A percentile compares a stretch with the other conserved stretches of the same genome.
These are phyloP conservation scores for Gymnopilus junonius DNA, from an alignment of 768 basidiomycete genomes.

Conservation along the genomic window DNA sequence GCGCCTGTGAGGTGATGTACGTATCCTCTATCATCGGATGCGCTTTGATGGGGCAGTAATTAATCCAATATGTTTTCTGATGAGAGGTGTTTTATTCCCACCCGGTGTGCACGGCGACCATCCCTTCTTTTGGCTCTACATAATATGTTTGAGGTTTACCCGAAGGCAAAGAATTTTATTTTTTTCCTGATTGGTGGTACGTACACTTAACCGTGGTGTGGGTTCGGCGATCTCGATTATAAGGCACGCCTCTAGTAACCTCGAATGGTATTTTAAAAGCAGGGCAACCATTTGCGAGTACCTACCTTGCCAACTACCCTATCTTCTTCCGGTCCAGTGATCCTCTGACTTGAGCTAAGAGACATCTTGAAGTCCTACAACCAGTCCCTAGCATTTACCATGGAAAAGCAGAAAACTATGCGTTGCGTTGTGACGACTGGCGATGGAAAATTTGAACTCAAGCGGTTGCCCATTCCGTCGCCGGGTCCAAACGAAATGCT, in stretches of 20 bases:
- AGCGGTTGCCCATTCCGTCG: slow-evolving; percentile 14
- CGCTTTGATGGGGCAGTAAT: no score
- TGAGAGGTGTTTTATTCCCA: no score
- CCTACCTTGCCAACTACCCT: neutral
- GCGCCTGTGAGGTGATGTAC: no score
- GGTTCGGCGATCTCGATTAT: neutral
- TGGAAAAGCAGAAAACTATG: slow-evolving; percentile 18
- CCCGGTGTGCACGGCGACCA: neutral
- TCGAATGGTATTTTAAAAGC: slow-evolving; percentile 7
- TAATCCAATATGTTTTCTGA: no score
- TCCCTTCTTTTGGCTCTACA: neutral
- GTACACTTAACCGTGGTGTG: neutral
- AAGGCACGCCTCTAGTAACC: neutral
- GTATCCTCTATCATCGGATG: no score
- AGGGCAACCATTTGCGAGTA: neutral
- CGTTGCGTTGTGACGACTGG: slow-evolving; percentile 25
- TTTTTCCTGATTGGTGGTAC: neutral
- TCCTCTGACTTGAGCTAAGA: neutral
- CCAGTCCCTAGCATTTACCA: neutral
- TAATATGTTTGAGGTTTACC: neutral
- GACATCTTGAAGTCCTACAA: neutral
- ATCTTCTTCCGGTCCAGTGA: neutral
- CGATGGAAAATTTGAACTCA: slow-evolving; percentile 19
- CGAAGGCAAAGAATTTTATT: neutral
- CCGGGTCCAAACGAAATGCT: slow-evolving; percentile 20